A percentile compares a stretch with the other conserved stretches of the same genome.
These are phyloP conservation scores for Calonectria leucothoes DNA, from an alignment of 2,329 filamentous ascomycete genomes.

Conservation along the genomic window DNA sequence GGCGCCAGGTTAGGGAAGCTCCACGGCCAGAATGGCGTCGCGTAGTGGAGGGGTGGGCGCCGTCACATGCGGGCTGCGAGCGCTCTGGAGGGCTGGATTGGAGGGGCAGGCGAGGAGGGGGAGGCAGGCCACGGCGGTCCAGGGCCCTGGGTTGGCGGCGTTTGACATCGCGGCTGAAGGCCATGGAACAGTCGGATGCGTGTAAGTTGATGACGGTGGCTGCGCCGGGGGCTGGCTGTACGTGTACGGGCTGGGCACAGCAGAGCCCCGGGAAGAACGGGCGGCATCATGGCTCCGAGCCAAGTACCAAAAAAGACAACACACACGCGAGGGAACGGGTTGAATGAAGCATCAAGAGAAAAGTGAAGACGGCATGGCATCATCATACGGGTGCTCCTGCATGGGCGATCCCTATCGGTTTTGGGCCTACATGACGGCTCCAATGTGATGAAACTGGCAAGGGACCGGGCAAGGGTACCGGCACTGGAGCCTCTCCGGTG, in stretches of 20 bases:
- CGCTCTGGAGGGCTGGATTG: not conserved
- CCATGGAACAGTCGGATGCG: not conserved
- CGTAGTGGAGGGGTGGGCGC: constrained; percentile 17
- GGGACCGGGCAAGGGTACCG: constrained; percentile 6
- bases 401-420: constrained; percentile 1
- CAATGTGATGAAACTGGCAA: constrained; percentile 3
- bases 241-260: not conserved
- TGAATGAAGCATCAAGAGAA: not conserved
- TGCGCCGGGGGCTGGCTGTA: not conserved
- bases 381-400: not conserved
- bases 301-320: not conserved
- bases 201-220: constrained; percentile 9
- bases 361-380: not conserved
- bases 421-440: constrained; percentile 10
- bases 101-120: not conserved
- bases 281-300: not conserved
- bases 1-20: constrained; percentile 9
- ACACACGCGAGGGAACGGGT: not conserved
- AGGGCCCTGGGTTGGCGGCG: not conserved
- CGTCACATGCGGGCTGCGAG: constrained; percentile 24
- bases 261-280: not conserved
- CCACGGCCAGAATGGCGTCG: not conserved
- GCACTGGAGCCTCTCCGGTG: not conserved
- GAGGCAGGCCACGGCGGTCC: not conserved
- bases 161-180: not conserved